Conservation (phyloP, 768 basidiomycete genomes). For the Pholiota molesta region DNA sequence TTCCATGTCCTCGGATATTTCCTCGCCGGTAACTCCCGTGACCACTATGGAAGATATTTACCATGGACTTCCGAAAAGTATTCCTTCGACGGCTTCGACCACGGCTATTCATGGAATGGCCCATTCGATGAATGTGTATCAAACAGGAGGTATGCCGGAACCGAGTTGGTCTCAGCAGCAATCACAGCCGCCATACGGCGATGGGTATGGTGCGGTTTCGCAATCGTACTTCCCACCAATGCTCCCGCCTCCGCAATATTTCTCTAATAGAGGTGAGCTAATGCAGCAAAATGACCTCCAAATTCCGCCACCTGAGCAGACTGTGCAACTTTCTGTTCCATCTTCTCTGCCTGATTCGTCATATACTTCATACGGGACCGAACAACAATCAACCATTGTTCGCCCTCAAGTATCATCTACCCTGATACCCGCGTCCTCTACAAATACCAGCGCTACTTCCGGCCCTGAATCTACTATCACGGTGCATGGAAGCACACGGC, state of each 20-base stretch:
- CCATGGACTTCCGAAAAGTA: constrained; percentile 10
- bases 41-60: constrained; percentile 20
- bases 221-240: constrained; percentile 18
- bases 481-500: background rate
- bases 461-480: background rate
- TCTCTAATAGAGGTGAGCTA: constrained; percentile 8
- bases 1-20: constrained; percentile 18
- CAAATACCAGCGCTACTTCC: background rate
- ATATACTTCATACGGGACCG: background rate
- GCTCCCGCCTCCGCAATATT: background rate
- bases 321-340: background rate
- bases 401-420: background rate
- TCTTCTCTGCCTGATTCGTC: background rate
- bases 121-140: constrained; percentile 9
- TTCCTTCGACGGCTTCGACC: constrained; percentile 11
- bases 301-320: background rate
- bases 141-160: constrained; percentile 17
- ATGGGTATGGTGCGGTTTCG: constrained; percentile 8
- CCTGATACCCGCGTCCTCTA: background rate
- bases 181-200: constrained; percentile 8
- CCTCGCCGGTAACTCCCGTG: constrained; percentile 22
- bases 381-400: background rate
- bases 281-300: constrained; percentile 5
- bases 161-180: constrained; percentile 12
- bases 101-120: constrained; percentile 15